Evolutionary conservation across 2,329 filamentous ascomycete species (phyloP).

Genomic region (Verticillium nonalfalfae): DNA sequence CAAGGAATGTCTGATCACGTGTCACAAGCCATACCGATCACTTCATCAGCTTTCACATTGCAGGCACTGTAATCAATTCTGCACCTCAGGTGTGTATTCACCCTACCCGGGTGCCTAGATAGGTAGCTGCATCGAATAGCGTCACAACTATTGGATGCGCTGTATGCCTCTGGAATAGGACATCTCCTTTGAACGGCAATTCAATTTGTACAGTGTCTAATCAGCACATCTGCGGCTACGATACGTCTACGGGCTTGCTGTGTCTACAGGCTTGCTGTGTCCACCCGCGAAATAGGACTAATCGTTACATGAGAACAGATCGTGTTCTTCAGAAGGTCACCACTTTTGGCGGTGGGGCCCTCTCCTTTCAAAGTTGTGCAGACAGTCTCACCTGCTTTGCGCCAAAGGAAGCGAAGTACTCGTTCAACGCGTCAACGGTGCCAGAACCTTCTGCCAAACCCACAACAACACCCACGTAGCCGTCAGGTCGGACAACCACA

Average conservation of each 20-base stretch:
- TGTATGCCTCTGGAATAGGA: too few relatives aligned
- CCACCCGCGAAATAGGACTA: neutral
- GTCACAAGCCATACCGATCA: neutral
- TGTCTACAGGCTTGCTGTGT: too few relatives aligned
- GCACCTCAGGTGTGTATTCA: too few relatives aligned
- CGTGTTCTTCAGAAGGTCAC: neutral
- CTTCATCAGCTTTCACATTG: too few relatives aligned
- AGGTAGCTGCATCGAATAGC: too few relatives aligned
- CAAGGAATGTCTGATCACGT: neutral
- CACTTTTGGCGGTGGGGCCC: neutral
- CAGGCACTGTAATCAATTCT: too few relatives aligned
- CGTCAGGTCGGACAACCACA: conserved; percentile 79
- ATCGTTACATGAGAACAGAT: neutral
- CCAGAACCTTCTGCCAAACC: conserved; percentile 67
- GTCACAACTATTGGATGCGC: too few relatives aligned
- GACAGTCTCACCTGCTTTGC: conserved; percentile 45
- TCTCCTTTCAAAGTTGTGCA: conserved; percentile 27
- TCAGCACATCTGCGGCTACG: too few relatives aligned
- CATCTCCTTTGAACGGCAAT: too few relatives aligned
- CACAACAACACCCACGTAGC: conserved; percentile 75
- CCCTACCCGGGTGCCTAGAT: too few relatives aligned
- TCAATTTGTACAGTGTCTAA: too few relatives aligned
- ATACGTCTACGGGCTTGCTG: too few relatives aligned
- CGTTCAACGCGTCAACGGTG: conserved; percentile 75
- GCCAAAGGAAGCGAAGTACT: conserved; percentile 72